A percentile compares a stretch with the other conserved stretches of the same genome.
Conservation (phyloP, 495 filamentous ascomycete genomes). For the Venustampulla echinocandica region DNA sequence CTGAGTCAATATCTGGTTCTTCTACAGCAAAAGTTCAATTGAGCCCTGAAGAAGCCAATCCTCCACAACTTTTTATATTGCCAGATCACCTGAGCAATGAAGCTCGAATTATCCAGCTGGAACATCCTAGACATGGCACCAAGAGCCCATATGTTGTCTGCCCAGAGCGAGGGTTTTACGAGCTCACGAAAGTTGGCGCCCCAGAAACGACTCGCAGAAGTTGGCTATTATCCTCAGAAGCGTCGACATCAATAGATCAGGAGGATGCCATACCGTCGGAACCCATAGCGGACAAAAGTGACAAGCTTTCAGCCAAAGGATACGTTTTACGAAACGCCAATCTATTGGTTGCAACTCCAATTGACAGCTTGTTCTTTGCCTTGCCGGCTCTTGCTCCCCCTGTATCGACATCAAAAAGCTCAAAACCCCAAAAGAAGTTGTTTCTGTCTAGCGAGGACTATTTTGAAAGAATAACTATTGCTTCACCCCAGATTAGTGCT, state of each 20-base stretch:
- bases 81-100: conserved; percentile 55
- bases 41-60: conserved; percentile 27
- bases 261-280: conserved; percentile 12
- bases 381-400: conserved; percentile 55
- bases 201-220: conserved; percentile 52
- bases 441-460: conserved; percentile 79
- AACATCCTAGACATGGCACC: conserved; percentile 61
- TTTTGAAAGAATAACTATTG: conserved; percentile 45
- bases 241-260: not conserved
- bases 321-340: conserved; percentile 49
- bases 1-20: conserved; percentile 4
- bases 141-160: conserved; percentile 73
- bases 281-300: conserved; percentile 4
- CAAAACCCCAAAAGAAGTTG: conserved; percentile 41
- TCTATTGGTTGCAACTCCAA: conserved; percentile 70
- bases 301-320: conserved; percentile 3
- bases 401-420: conserved; percentile 26
- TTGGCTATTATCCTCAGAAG: conserved; percentile 49
- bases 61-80: conserved; percentile 70
- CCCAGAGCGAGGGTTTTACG: conserved; percentile 70
- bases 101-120: conserved; percentile 64
- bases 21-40: conserved; percentile 18
- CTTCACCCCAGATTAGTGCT: conserved; percentile 18
- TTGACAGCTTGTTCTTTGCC: conserved; percentile 78
- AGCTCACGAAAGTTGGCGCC: conserved; percentile 71